phyloP scores from a whole-genome alignment of 805 yeast species.

The Blastobotrys terrestris region DNA sequence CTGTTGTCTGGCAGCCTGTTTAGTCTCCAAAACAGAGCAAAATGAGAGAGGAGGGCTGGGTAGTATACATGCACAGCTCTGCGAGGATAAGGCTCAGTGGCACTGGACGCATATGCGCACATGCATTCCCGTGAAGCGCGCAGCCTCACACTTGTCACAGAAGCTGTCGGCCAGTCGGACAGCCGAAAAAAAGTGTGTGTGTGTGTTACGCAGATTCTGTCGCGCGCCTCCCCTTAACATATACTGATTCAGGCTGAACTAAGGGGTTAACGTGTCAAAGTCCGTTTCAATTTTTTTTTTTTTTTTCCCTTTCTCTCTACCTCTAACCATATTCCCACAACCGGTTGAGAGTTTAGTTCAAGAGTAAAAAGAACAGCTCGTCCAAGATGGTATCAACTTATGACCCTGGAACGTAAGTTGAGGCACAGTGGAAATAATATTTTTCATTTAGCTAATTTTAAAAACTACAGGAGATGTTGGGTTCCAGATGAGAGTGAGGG shows the following conservation, averaged over 20 bases:
- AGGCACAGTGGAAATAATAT: neutral
- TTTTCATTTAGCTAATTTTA: neutral
- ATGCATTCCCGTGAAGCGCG: no score
- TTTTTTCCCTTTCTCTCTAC: slow-evolving; percentile 7
- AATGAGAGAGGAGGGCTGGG: no score
- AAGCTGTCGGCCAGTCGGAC: neutral
- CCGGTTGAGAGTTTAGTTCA: no score
- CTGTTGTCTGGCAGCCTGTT: no score
- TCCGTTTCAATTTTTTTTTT: neutral
- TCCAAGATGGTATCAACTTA: slow-evolving; percentile 36
- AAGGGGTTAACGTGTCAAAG: slow-evolving; percentile 2
- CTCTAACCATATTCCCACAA: no score
- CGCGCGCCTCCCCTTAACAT: neutral
- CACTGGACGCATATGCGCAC: no score
- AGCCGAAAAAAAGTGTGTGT: neutral
- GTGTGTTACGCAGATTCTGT: neutral
- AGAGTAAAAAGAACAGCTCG: neutral
- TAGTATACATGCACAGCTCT: no score
- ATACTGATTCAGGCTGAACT: neutral
- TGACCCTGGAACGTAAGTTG: slow-evolving; percentile 50
- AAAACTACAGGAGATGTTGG: slow-evolving; percentile 53
- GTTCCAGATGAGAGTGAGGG: slow-evolving; percentile 67
- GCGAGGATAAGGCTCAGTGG: no score
- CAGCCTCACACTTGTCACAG: no score
- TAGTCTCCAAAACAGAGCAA: no score